Evolutionary conservation across 1,139 yeast genomes (phyloP), one percentile per base, ranked within the genome.

Genomic region (Oligophagozyma castellii): DNA sequence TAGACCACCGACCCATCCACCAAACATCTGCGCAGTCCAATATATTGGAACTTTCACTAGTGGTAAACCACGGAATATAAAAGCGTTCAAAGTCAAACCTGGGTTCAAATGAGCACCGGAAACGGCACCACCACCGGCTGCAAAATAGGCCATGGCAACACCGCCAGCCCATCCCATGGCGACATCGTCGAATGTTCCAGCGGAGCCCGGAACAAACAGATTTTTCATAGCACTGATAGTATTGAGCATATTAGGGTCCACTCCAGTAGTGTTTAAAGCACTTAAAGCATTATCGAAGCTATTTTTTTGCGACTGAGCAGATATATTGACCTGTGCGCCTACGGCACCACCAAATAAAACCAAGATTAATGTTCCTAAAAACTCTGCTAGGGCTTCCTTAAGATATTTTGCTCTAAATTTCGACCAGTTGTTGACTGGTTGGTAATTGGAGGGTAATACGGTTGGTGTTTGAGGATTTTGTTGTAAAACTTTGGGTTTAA

Each of bases 141-240:
- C 46, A 29, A 48, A 46, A 41, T 53, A 63, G 39, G 70, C 71
- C 43, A 65, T 45, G 41, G 62, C 61, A 32, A 64, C 70, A 2
- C 67, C 71, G 22, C 63, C 55, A 27, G 67, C 72, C 70, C 70
- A 66, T 16, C 63, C 57, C 33, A 64, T 45, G 5, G 63, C 59
- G 32, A 65, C 50, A 14, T 61, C 55, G 27, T 57, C 59, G 32
- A 56, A 59, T 26, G 55, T 51, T 40, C 70, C 70, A 19, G 56
- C 55, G 3, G 42, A 34, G 18, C 53, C 54, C 4, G 47, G 39
- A 7, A 40, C 32, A n/a, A 30, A 46, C 27, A 33, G 37, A 24
- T 5, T 39, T 28, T 7, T 39, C 14, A 27, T 38, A 15, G 48
- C 28, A 16, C 28, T 15, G 10, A 43, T 32, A n/a, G 36, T 32